A percentile compares a stretch with the other conserved stretches of the same genome.
Evolutionary conservation across 345 rosid genomes (phyloP).

Genomic region (Microcos paniculata): DNA sequence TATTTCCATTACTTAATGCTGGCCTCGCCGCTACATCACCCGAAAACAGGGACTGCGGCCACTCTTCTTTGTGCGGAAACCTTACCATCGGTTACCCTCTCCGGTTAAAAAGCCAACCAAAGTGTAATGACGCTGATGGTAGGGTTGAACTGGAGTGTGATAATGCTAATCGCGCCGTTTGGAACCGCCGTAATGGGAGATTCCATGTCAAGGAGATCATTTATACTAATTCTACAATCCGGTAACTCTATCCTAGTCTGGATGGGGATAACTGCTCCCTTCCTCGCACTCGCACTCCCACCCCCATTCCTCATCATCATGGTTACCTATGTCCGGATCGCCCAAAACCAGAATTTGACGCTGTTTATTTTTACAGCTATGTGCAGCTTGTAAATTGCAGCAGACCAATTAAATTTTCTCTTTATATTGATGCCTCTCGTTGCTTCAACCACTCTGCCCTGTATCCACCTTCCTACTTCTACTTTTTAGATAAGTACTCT

Average conservation of each 20-base stretch:
- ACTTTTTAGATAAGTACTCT: too few relatives aligned
- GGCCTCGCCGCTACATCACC: too few relatives aligned
- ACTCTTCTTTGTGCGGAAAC: too few relatives aligned
- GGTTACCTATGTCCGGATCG: too few relatives aligned
- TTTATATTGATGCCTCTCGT: background rate
- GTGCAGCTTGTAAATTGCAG: background rate
- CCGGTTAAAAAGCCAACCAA: background rate
- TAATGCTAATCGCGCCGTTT: too few relatives aligned
- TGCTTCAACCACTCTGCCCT: background rate
- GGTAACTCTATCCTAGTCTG: background rate
- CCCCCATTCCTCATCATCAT: background rate
- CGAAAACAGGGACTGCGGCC: too few relatives aligned
- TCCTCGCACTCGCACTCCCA: background rate
- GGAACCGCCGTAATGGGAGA: background rate
- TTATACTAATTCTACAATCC: background rate
- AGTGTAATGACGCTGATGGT: background rate
- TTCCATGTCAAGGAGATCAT: background rate
- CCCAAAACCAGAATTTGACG: too few relatives aligned
- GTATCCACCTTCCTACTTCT: too few relatives aligned
- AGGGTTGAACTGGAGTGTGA: background rate
- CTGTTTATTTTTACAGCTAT: background rate
- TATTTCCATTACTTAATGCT: too few relatives aligned
- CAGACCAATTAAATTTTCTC: background rate
- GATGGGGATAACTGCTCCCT: background rate
- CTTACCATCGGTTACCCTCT: background rate